These are phyloP conservation scores for Tricholoma flavovirens DNA, from an alignment of 768 basidiomycete genomes.

Conservation along the genomic window DNA sequence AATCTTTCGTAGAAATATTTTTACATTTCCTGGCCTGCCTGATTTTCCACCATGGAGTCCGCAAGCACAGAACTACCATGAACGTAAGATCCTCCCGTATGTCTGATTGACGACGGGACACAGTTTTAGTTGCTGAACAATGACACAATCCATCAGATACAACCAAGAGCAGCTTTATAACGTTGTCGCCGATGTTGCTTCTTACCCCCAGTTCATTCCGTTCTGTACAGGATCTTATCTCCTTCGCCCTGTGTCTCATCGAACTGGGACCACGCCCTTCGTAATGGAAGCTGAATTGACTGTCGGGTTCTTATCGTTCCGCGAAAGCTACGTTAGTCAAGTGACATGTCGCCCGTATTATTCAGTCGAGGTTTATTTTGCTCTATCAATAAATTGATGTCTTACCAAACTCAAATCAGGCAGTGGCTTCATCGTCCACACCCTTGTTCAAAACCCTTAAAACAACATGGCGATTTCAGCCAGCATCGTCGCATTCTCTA, in stretches of 20 bases:
- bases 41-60: slow-evolving; percentile 37
- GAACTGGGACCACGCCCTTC: slow-evolving; percentile 19
- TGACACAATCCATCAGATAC: slow-evolving; percentile 49
- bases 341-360: slow-evolving; percentile 78
- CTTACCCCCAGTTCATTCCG: slow-evolving; percentile 84
- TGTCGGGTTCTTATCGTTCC: slow-evolving; percentile 82
- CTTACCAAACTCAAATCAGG: slow-evolving; percentile 36
- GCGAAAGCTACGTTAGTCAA: slow-evolving; percentile 81
- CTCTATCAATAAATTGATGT: slow-evolving; percentile 1
- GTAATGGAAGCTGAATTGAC: slow-evolving; percentile 80
- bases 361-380: slow-evolving; percentile 65
- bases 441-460: slow-evolving; percentile 68
- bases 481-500: slow-evolving; percentile 40
- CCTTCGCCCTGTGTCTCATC: slow-evolving; percentile 30
- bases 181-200: slow-evolving; percentile 81
- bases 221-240: slow-evolving; percentile 77
- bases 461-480: slow-evolving; percentile 72
- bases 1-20: slow-evolving; percentile 28
- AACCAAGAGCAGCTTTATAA: slow-evolving; percentile 72
- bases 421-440: slow-evolving; percentile 63
- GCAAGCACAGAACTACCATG: slow-evolving; percentile 64
- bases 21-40: slow-evolving; percentile 48
- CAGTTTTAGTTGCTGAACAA: slow-evolving; percentile 5
- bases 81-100: slow-evolving; percentile 85
- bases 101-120: slow-evolving; percentile 25